phyloP scores from a whole-genome alignment of 805 yeast genomes.

The Cyberlindnera xylosilytica region DNA sequence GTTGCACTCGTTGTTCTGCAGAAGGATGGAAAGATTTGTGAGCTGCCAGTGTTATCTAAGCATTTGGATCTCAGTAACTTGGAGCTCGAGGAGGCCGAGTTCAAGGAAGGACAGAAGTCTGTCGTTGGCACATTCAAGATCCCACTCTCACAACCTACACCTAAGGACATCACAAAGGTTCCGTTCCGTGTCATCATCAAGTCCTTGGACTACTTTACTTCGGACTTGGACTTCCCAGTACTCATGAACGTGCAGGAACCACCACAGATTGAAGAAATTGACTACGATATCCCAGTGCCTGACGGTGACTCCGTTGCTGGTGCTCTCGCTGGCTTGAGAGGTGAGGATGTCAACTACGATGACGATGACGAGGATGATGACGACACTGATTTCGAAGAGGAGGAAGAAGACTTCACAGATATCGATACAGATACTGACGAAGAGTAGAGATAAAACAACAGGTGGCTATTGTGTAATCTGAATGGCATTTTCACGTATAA shows the following conservation, averaged over 20 bases:
- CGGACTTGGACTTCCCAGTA: constrained; percentile 71
- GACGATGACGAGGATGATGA: constrained; percentile 37
- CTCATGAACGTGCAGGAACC: constrained; percentile 66
- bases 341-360: constrained; percentile 50
- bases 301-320: constrained; percentile 77
- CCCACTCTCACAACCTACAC: constrained; percentile 72
- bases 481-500: too few relatives aligned
- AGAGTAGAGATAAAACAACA: constrained; percentile 28
- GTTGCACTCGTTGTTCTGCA: constrained; percentile 66
- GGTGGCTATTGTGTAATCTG: not conserved
- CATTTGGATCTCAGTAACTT: constrained; percentile 56
- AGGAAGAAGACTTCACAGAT: constrained; percentile 44
- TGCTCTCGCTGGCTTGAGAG: constrained; percentile 66
- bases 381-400: constrained; percentile 44
- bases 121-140: constrained; percentile 73
- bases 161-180: constrained; percentile 61
- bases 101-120: constrained; percentile 27
- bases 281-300: constrained; percentile 61
- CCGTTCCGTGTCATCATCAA: constrained; percentile 70
- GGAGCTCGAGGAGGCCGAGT: constrained; percentile 48
- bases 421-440: constrained; percentile 62
- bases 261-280: constrained; percentile 44
- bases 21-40: constrained; percentile 77
- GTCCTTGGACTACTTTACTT: constrained; percentile 77
- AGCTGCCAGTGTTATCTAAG: constrained; percentile 54